Percentiles rank a stretch among this genome's conserved stretches.
These are phyloP conservation scores for Blastocystis sp. DNA, from an alignment of 352 stramenopile genomes.

Conservation along the genomic window DNA sequence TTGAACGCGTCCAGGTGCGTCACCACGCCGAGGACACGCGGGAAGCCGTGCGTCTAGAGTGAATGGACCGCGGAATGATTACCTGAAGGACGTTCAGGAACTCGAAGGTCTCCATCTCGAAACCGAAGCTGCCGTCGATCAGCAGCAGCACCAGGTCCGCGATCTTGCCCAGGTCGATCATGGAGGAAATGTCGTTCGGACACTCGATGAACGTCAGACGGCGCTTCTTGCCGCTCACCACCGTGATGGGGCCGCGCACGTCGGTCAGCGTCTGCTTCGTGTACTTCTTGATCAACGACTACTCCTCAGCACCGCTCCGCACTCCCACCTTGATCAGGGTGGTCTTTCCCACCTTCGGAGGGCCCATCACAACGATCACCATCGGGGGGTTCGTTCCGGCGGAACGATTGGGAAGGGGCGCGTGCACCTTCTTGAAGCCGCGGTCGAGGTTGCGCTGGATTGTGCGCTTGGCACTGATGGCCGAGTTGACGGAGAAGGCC, in stretches of 20 bases:
- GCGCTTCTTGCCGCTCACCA: conserved; percentile 93
- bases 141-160: conserved; percentile 95
- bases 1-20: conserved; percentile 97
- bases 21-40: conserved; percentile 94
- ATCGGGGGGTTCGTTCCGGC: conserved; percentile 84
- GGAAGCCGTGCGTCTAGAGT: conserved; percentile 77
- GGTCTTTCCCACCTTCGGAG: conserved; percentile 90
- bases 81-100: conserved; percentile 98
- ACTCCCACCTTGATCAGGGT: conserved; percentile 87
- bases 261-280: conserved; percentile 93
- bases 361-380: conserved; percentile 95
- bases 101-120: conserved; percentile 99
- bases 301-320: conserved; percentile 50
- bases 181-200: conserved; percentile 86
- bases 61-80: neutral
- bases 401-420: conserved; percentile 79
- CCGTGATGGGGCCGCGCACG: conserved; percentile 94
- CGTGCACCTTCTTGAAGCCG: conserved; percentile 92
- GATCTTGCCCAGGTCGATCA: conserved; percentile 79
- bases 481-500: conserved; percentile 92
- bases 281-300: conserved; percentile 96
- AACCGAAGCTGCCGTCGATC: conserved; percentile 98
- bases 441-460: conserved; percentile 96
- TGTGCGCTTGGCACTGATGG: conserved; percentile 86
- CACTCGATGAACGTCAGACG: conserved; percentile 98